phyloP scores from a whole-genome alignment of 1,139 yeast species.

The Geotrichum restrictum region DNA sequence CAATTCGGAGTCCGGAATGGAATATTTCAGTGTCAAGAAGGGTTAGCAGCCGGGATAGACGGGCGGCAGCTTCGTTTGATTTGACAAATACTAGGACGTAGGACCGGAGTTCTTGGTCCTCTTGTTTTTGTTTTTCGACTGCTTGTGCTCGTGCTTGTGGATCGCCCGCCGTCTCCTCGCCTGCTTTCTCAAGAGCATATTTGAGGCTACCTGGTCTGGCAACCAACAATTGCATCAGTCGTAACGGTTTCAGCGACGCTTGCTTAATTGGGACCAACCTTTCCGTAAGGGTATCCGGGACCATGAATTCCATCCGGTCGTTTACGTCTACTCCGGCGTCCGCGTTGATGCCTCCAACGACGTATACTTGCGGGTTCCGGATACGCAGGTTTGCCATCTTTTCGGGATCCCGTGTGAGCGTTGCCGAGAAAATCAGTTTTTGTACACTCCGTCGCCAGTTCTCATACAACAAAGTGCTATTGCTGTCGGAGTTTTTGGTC shows the following conservation, averaged over 20 bases:
- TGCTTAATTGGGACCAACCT: conserved; percentile 31
- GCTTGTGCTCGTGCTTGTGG: no score
- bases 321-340: conserved; percentile 49
- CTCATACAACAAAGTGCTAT: conserved; percentile 8
- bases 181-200: no score
- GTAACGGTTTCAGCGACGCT: conserved; percentile 61
- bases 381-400: conserved; percentile 69
- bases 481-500: conserved; percentile 10
- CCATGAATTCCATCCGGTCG: conserved; percentile 48
- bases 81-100: conserved; percentile 65
- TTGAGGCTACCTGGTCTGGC: conserved; percentile 24
- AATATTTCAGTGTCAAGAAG: conserved; percentile 42
- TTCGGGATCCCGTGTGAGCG: conserved; percentile 89
- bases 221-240: conserved; percentile 46
- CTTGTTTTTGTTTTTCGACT: no score
- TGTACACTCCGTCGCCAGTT: conserved; percentile 37
- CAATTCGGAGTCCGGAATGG: conserved; percentile 26
- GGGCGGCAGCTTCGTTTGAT: conserved; percentile 80
- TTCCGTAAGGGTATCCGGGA: conserved; percentile 41
- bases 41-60: conserved; percentile 60
- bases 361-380: conserved; percentile 62
- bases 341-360: conserved; percentile 46
- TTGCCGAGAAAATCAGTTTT: conserved; percentile 86
- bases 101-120: conserved; percentile 10
- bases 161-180: no score